These are phyloP conservation scores for Eremothecium gossypii DNA, from an alignment of 1,139 yeast genomes.

Conservation along the genomic window DNA sequence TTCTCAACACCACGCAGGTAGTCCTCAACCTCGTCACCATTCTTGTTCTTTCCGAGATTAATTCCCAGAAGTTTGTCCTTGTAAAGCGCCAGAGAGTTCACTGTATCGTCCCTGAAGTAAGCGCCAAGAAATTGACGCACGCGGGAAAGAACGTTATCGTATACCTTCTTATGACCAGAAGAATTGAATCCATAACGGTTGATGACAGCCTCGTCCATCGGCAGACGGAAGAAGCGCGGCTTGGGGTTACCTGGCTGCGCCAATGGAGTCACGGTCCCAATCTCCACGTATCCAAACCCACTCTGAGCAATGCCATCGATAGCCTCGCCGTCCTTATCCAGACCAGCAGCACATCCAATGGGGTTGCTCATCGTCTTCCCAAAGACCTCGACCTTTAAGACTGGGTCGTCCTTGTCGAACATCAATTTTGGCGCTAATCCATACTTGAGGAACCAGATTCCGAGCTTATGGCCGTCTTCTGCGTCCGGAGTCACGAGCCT, in stretches of 20 bases:
- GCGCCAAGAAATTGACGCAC: constrained; percentile 35
- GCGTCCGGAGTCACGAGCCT: constrained; percentile 62
- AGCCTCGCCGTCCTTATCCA: constrained; percentile 93
- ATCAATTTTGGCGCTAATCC: constrained; percentile 59
- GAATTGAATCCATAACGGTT: constrained; percentile 94
- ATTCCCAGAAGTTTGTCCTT: constrained; percentile 64
- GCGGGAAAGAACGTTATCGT: constrained; percentile 55
- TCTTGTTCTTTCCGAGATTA: constrained; percentile 85
- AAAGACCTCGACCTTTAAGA: constrained; percentile 52
- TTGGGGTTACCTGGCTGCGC: constrained; percentile 91
- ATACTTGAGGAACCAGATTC: constrained; percentile 58
- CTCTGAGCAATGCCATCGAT: constrained; percentile 66
- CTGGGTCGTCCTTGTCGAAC: constrained; percentile 46
- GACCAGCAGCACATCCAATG: constrained; percentile 90
- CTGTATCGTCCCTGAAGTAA: constrained; percentile 20
- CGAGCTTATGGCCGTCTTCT: constrained; percentile 74
- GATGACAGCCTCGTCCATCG: constrained; percentile 80
- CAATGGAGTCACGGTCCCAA: constrained; percentile 87
- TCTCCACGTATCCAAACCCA: constrained; percentile 87
- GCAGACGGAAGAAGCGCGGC: constrained; percentile 83
- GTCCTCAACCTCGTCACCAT: constrained; percentile 82
- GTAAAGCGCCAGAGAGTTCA: constrained; percentile 47
- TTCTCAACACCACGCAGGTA: constrained; percentile 75
- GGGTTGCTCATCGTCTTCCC: constrained; percentile 62
- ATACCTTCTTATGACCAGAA: constrained; percentile 70